These are phyloP conservation scores for Arxiozyma slooffiae DNA, from an alignment of 1,139 yeast genomes.

Conservation along the genomic window DNA sequence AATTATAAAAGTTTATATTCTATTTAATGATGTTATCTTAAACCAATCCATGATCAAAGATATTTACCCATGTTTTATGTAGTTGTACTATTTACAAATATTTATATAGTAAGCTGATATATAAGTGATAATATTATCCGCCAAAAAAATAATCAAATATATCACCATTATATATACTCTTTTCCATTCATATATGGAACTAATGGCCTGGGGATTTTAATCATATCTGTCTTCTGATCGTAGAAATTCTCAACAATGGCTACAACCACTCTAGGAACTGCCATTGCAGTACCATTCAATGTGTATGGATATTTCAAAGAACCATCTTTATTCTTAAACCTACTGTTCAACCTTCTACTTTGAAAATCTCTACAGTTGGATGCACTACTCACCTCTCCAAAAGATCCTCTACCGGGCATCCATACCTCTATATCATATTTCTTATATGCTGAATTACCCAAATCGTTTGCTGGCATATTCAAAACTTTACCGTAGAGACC, in stretches of 20 bases:
- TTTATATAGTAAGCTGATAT: not conserved
- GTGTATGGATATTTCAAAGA: slow-evolving; percentile 58
- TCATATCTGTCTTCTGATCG: slow-evolving; percentile 45
- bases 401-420: slow-evolving; percentile 93
- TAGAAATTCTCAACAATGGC: slow-evolving; percentile 82
- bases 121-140: not conserved
- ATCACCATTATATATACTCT: slow-evolving; percentile 26
- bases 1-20: too few relatives aligned
- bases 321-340: slow-evolving; percentile 34
- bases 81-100: not conserved
- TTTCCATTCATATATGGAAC: slow-evolving; percentile 58
- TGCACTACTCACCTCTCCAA: slow-evolving; percentile 90
- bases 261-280: slow-evolving; percentile 82
- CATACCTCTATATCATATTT: slow-evolving; percentile 94
- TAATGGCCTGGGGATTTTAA: slow-evolving; percentile 60
- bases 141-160: slow-evolving; percentile 1
- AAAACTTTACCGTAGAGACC: slow-evolving; percentile 76
- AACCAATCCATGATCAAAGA: too few relatives aligned
- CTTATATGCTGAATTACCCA: slow-evolving; percentile 88
- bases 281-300: slow-evolving; percentile 91
- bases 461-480: slow-evolving; percentile 81
- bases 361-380: slow-evolving; percentile 94
- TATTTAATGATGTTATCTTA: too few relatives aligned
- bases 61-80: not conserved
- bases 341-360: slow-evolving; percentile 69